These are phyloP conservation scores for Phylloporus arenicola DNA, from an alignment of 768 basidiomycete genomes.

Conservation along the genomic window DNA sequence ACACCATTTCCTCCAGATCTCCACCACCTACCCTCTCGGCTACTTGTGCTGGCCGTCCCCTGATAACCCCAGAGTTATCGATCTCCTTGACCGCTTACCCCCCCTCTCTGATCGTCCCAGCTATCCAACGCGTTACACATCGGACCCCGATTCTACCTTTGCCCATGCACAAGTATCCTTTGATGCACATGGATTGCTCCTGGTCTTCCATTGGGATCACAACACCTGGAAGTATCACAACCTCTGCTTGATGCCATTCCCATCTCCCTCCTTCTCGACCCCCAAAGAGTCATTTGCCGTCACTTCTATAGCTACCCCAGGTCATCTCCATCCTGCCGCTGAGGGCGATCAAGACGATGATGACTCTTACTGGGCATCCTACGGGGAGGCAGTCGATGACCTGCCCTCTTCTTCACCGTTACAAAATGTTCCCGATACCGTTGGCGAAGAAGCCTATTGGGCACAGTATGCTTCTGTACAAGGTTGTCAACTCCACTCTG, in stretches of 20 bases:
- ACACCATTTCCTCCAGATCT: slow-evolving; percentile 57
- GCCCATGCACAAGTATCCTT: slow-evolving; percentile 53
- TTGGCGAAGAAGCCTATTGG: slow-evolving; percentile 65
- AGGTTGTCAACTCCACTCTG: slow-evolving; percentile 38
- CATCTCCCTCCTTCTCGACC: slow-evolving; percentile 33
- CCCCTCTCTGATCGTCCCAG: slow-evolving; percentile 23
- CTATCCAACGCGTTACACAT: slow-evolving; percentile 35
- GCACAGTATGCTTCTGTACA: slow-evolving; percentile 66
- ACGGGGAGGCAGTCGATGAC: slow-evolving; percentile 38
- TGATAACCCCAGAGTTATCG: slow-evolving; percentile 31
- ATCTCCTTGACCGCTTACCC: slow-evolving; percentile 40
- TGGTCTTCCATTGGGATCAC: slow-evolving; percentile 67
- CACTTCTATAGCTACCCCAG: slow-evolving; percentile 1
- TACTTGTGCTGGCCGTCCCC: slow-evolving; percentile 68
- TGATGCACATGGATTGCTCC: slow-evolving; percentile 38
- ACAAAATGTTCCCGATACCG: slow-evolving; percentile 11
- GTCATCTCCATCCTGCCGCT: background rate
- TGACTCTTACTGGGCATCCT: slow-evolving; percentile 66
- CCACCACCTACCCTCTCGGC: slow-evolving; percentile 42
- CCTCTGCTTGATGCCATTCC: slow-evolving; percentile 65
- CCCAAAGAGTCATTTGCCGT: slow-evolving; percentile 22
- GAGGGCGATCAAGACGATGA: slow-evolving; percentile 31
- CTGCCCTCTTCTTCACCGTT: slow-evolving; percentile 9
- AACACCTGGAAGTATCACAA: slow-evolving; percentile 68
- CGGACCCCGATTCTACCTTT: slow-evolving; percentile 47